Evolutionary conservation across 2,329 filamentous ascomycete genomes (phyloP).

Genomic region (Xylariomycetidae sp.): DNA sequence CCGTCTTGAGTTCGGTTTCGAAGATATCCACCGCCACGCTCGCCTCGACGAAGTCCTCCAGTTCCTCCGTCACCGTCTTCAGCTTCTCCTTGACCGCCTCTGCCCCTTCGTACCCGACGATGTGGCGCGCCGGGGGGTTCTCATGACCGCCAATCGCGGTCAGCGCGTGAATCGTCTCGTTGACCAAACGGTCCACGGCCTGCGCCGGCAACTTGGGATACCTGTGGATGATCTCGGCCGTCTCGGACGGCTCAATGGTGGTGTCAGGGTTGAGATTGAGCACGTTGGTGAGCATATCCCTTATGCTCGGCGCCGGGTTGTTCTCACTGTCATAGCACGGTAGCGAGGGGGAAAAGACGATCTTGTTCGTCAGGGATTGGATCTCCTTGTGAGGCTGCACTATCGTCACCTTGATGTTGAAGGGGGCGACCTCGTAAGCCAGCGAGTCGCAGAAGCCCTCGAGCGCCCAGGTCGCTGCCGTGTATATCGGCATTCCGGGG

Average conservation of each 20-base stretch:
- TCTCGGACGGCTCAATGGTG: conserved; percentile 35
- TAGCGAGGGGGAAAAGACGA: conserved; percentile 78
- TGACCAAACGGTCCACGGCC: conserved; percentile 69
- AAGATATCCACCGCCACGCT: conserved; percentile 80
- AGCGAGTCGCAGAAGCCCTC: conserved; percentile 95
- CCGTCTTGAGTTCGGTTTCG: conserved; percentile 49
- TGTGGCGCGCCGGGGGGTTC: conserved; percentile 90
- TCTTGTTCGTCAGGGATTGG: conserved; percentile 77
- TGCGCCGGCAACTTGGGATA: conserved; percentile 69
- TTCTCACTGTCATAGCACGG: conserved; percentile 58
- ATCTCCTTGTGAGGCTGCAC: conserved; percentile 95
- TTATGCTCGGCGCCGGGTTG: conserved; percentile 73
- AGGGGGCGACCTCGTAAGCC: conserved; percentile 93
- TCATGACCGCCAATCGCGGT: conserved; percentile 92
- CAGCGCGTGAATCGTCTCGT: conserved; percentile 87
- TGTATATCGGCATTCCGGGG: conserved; percentile 85
- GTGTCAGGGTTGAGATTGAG: conserved; percentile 71
- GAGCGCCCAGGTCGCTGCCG: conserved; percentile 87
- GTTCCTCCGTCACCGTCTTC: conserved; percentile 90
- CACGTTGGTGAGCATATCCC: conserved; percentile 77
- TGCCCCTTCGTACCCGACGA: conserved; percentile 86
- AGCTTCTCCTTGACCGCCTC: conserved; percentile 90
- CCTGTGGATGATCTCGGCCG: conserved; percentile 56
- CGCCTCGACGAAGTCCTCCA: conserved; percentile 92
- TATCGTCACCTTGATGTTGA: conserved; percentile 94